Percentiles rank a stretch among this genome's conserved stretches.
These are phyloP conservation scores for Mortierella sp. DNA, from an alignment of 371 early-diverging fungal species.

Conservation along the genomic window DNA sequence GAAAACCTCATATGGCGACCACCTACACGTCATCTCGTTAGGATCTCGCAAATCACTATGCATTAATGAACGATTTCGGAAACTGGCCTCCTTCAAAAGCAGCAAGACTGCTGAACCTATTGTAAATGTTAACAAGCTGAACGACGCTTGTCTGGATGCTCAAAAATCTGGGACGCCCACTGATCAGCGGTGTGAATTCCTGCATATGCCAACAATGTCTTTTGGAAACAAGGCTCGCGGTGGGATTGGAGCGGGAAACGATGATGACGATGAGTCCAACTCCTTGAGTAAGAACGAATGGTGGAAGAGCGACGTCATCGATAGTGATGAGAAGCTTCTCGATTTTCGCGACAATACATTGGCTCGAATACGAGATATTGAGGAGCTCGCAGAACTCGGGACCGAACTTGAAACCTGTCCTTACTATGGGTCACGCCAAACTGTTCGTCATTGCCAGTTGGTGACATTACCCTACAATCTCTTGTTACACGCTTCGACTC, in stretches of 20 bases:
- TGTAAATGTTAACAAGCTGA: constrained; percentile 38
- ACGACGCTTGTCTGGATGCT: constrained; percentile 48
- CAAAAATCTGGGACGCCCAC: constrained; percentile 46
- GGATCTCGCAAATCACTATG: constrained; percentile 91
- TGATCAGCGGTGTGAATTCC: constrained; percentile 43
- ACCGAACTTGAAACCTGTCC: constrained; percentile 79
- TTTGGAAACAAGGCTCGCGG: constrained; percentile 11
- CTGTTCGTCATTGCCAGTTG: constrained; percentile 74
- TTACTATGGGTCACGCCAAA: constrained; percentile 89
- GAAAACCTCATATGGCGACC: constrained; percentile 79
- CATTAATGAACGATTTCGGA: constrained; percentile 76
- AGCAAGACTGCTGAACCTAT: constrained; percentile 15
- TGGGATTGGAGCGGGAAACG: not conserved
- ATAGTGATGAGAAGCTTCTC: constrained; percentile 54
- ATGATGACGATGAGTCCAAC: not conserved
- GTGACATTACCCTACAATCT: constrained; percentile 92
- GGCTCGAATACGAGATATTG: constrained; percentile 81
- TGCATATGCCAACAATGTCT: constrained; percentile 21
- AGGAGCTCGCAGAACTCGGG: constrained; percentile 84
- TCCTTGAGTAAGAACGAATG: not conserved
- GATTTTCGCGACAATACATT: constrained; percentile 72
- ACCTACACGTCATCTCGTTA: constrained; percentile 75
- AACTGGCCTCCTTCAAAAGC: constrained; percentile 66
- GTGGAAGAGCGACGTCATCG: constrained; percentile 18
- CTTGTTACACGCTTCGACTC: constrained; percentile 77